Evolutionary conservation across 1,284 basidiomycete species (phyloP), one percentile per base, ranked within the genome.

Genomic region (Neonothopanus nambi): DNA sequence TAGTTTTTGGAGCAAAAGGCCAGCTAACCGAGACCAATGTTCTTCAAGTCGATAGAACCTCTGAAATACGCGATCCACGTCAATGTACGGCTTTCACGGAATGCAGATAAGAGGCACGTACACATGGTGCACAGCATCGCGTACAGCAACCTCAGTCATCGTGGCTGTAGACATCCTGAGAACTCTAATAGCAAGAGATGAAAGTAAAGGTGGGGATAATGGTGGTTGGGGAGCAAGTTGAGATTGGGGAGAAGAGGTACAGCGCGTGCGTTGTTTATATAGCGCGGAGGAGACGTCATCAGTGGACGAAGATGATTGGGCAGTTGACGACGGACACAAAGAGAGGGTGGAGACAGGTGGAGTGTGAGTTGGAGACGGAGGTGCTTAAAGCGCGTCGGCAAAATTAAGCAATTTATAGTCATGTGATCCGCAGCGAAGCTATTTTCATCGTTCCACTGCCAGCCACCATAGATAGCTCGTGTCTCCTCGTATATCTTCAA

Each of bases 111-210:
- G 35, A 26, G 39, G 26, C 11, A 28, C 48, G 17, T 30, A 53
- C 55, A 57, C 13, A 24, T 40, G 18, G 30, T 15, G 41, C 15
- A 48, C 47, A 15, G 51, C 55, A 36, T 57, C 51, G 24, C 43
- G 48, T 8, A 57, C 55, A 35, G 51, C 55, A 39, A 53, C 42
- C 51, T 57, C 55, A 50, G 55, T 57, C 55, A 57, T 57, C 23
- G 51, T 48, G 33, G 51, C 47, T 45, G 46, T 50, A 36, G 51
- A 39, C 47, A 49, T 50, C 26, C 50, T 18, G 18, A 41, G 28
- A 33, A 20, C 40, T 53, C 44, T 46, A 47, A 39, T 15, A 48
- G 51, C 44, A 41, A 43, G 49, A 43, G 49, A 51, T 35, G 49
- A 51, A 12, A 51, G 49, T 43, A 40, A 35, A 23, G 23, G 8